A percentile compares a stretch with the other conserved stretches of the same genome.
Evolutionary conservation across 2,329 filamentous ascomycete species (phyloP).

Genomic region (Colletotrichum horii): DNA sequence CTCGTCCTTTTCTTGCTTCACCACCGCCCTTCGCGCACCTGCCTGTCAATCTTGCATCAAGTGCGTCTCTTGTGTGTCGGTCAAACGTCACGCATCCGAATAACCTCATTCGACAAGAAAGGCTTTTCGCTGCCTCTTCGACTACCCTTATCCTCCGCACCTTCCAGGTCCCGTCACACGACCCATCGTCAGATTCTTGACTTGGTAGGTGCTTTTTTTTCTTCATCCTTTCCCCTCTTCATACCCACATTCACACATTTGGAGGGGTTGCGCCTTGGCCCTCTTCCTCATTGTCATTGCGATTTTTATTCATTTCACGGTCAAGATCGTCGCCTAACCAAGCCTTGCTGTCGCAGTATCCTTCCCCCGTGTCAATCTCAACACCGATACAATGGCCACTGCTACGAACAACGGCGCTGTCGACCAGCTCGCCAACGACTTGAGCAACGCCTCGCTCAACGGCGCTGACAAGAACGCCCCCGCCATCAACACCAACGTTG

Average conservation of each 20-base stretch:
- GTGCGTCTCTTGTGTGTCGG: constrained; percentile 22
- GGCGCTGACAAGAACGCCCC: constrained; percentile 69
- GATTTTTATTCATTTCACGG: neutral
- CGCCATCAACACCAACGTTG: constrained; percentile 75
- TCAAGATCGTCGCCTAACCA: neutral
- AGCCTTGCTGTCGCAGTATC: constrained; percentile 15
- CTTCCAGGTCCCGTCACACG: constrained; percentile 6
- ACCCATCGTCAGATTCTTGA: constrained; percentile 20
- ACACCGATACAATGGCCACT: constrained; percentile 61
- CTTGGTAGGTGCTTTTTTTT: constrained; percentile 10
- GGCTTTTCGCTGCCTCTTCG: constrained; percentile 1
- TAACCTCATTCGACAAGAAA: constrained; percentile 11
- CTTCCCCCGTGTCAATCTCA: constrained; percentile 20
- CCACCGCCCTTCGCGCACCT: constrained; percentile 21
- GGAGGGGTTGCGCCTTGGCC: neutral
- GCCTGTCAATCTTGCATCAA: constrained; percentile 20
- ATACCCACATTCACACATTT: neutral
- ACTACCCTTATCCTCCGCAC: constrained; percentile 2
- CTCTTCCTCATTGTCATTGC: neutral
- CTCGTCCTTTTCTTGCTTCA: constrained; percentile 19
- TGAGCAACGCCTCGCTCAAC: constrained; percentile 74
- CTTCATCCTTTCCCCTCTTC: neutral
- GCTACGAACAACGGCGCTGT: constrained; percentile 65
- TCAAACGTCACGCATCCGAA: constrained; percentile 22
- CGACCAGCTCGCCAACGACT: constrained; percentile 83